Base-by-base conservation (phyloP, 139 green algal species). In the Micromonas pusilla region DNA sequence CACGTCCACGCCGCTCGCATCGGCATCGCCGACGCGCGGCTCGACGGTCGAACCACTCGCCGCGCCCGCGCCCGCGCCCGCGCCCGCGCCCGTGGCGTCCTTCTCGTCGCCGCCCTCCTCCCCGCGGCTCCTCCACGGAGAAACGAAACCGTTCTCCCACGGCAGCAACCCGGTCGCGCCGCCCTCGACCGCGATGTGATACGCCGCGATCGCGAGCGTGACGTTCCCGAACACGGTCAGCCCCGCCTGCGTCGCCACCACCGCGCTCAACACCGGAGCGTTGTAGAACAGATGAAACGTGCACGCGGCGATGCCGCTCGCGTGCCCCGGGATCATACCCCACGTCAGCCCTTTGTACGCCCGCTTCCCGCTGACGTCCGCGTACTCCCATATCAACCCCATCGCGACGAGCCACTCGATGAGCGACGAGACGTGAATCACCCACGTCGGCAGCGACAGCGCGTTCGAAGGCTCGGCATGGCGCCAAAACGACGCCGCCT, bases 231-330 rank as follows among this genome's bases (percentile, higher is more conserved):
- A 1, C 20, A 67, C 39, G 25, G 76, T 72, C 31, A 84, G 38
- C 2, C 28, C 6, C 25, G 88, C 87, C 26, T 84, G 80, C 9
- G 60, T 36, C 1, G 80, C 73, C 26, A 97, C 92, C 39, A 97
- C 79, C 66, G 91, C 90, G 76, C 93, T 88, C 39, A 89, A 81
- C 54, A 83, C 32, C 4, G 74, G 74, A 57, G 31, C 25, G 74
- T 97, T 97, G 87, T 96, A 97, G 81, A 96, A 97, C 70, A 96
- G 91, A 78, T 97, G 93, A 85, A 91, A 97, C 4, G 91, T 97
- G 87, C 89, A 96, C 26, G 93, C 93, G 20, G 82, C 86, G 85
- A 97, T 89, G 52, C 91, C 93, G 13, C 83, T 86, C 1, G 85
- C 90, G n/a, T 97, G 84, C 26, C 77, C 80, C 1, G 94, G 93